phyloP scores from a whole-genome alignment of 2,329 filamentous ascomycete genomes.

The Fonsecaea nubica region DNA sequence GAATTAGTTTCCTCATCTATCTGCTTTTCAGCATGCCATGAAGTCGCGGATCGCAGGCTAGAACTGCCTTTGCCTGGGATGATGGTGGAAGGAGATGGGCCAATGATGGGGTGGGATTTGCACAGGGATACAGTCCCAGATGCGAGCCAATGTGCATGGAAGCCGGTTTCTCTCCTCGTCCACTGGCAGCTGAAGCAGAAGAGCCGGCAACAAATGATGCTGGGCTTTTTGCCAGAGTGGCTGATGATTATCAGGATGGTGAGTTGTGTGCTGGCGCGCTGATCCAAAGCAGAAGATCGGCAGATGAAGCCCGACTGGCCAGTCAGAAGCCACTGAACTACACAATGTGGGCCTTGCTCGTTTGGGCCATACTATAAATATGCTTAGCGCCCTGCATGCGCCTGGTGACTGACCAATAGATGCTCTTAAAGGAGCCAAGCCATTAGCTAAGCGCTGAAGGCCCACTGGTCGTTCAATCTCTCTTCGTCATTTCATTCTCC shows the following conservation, averaged over 20 bases:
- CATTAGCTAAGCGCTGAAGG: neutral
- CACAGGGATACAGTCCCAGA: neutral
- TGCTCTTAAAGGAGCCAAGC: neutral
- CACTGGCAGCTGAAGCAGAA: neutral
- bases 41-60: slow-evolving; percentile 8
- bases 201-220: neutral
- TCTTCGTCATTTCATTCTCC: slow-evolving; percentile 5
- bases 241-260: neutral
- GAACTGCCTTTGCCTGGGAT: slow-evolving; percentile 2
- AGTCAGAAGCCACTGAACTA: neutral
- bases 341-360: neutral
- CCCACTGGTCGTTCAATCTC: slow-evolving; percentile 5
- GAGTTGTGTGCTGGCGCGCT: neutral
- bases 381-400: slow-evolving; percentile 1
- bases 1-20: slow-evolving; percentile 17
- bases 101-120: neutral
- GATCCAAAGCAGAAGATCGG: slow-evolving; percentile 3
- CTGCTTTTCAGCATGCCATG: slow-evolving; percentile 1
- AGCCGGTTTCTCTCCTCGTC: neutral
- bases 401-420: neutral
- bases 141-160: neutral
- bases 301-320: slow-evolving; percentile 3
- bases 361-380: slow-evolving; percentile 2
- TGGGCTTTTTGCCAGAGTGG: neutral
- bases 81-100: slow-evolving; percentile 1